Evolutionary conservation across 1,284 basidiomycete genomes (phyloP).

Genomic region (Hymenochaete sp.): DNA sequence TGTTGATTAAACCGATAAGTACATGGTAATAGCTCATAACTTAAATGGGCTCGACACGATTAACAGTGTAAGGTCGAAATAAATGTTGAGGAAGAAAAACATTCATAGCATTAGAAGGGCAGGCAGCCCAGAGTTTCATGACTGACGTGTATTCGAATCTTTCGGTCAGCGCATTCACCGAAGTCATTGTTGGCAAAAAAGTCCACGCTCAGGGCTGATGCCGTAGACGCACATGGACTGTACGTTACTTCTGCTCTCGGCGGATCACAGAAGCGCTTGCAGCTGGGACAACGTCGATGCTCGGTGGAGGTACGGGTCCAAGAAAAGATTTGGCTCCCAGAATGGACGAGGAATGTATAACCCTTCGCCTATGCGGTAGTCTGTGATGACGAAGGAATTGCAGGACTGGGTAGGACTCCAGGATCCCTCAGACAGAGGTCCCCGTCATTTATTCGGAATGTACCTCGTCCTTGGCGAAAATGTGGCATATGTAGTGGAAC

Average conservation of each 20-base stretch:
- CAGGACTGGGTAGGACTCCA: too few species aligned
- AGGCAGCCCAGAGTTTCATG: constrained; percentile 95
- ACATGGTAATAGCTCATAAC: constrained; percentile 78
- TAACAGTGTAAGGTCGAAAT: constrained; percentile 77
- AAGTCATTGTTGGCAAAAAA: constrained; percentile 95
- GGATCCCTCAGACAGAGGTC: too few species aligned
- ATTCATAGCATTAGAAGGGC: constrained; percentile 93
- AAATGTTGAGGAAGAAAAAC: constrained; percentile 80
- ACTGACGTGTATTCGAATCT: constrained; percentile 68
- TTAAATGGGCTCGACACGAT: too few species aligned
- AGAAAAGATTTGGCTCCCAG: too few species aligned
- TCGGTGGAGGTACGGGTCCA: constrained; percentile 92
- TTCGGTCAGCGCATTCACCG: constrained; percentile 80
- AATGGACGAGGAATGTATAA: too few species aligned
- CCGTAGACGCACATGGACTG: constrained; percentile 87
- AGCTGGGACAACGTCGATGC: constrained; percentile 75
- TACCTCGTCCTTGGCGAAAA: too few species aligned
- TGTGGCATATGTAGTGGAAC: too few species aligned
- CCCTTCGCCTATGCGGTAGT: too few species aligned
- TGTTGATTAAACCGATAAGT: constrained; percentile 91
- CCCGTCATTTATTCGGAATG: too few species aligned
- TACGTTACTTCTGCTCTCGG: constrained; percentile 93
- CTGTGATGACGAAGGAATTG: too few species aligned
- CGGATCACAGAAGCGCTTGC: constrained; percentile 70
- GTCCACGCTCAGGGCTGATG: constrained; percentile 88